Evolutionary conservation across 139 green algal genomes (phyloP).

Genomic region (Pleodorina starrii): DNA sequence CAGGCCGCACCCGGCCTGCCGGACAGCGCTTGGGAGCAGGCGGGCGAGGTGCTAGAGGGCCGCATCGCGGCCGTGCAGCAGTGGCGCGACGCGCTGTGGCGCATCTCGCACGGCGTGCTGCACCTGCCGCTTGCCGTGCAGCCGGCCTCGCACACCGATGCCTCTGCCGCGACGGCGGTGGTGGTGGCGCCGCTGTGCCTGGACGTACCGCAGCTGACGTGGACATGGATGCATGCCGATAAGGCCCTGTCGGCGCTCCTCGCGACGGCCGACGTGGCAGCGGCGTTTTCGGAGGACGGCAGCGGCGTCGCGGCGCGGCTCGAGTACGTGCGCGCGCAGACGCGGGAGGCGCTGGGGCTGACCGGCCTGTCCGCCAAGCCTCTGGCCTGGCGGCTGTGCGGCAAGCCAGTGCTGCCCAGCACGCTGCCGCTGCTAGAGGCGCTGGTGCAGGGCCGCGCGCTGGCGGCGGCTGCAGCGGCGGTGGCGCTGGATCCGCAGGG

Average conservation of each 20-base stretch:
- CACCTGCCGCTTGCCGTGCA: constrained; percentile 23
- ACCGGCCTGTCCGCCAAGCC: constrained; percentile 66
- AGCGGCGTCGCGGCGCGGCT: not conserved
- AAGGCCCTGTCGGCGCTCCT: constrained; percentile 65
- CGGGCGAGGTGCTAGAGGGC: not conserved
- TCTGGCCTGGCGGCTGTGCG: constrained; percentile 85
- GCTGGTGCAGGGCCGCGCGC: constrained; percentile 29
- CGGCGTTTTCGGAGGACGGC: not conserved
- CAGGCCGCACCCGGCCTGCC: not conserved
- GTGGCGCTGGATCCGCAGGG: constrained; percentile 41
- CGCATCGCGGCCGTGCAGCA: constrained; percentile 59
- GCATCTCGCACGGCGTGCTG: constrained; percentile 59
- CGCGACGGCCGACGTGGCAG: not conserved
- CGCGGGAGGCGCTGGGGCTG: constrained; percentile 57
- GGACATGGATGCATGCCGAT: constrained; percentile 70
- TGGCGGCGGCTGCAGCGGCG: constrained; percentile 47
- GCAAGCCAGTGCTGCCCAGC: constrained; percentile 80
- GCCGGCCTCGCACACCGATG: not conserved
- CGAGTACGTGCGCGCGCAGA: constrained; percentile 43
- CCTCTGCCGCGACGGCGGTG: not conserved
- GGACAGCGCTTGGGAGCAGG: constrained; percentile 25
- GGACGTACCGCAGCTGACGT: constrained; percentile 70
- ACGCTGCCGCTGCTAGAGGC: constrained; percentile 47
- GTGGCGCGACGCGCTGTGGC: constrained; percentile 68
- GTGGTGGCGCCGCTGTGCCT: not conserved